These are phyloP conservation scores for Davidsoniella neocaledoniae DNA, from an alignment of 2,329 filamentous ascomycete species.

Conservation along the genomic window DNA sequence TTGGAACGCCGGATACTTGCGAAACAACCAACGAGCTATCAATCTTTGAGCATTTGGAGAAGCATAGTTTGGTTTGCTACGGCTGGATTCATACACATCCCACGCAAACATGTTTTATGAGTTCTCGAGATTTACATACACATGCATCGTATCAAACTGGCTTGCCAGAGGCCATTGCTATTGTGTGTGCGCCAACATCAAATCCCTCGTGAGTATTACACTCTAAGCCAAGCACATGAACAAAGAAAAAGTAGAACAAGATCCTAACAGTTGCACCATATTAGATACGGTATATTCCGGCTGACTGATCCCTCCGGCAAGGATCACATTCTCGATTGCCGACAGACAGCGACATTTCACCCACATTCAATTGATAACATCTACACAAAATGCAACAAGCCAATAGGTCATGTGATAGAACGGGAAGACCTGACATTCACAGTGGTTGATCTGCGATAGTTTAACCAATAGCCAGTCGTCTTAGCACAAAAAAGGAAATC, in stretches of 20 bases:
- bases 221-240: too few relatives aligned
- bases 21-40: constrained; percentile 77
- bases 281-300: constrained; percentile 76
- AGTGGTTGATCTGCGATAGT: constrained; percentile 35
- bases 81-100: constrained; percentile 99
- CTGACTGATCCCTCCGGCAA: constrained; percentile 86
- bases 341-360: constrained; percentile 67
- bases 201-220: constrained; percentile 46
- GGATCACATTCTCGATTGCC: constrained; percentile 67
- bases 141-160: constrained; percentile 90
- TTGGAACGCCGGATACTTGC: constrained; percentile 79
- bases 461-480: too few relatives aligned
- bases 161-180: constrained; percentile 90
- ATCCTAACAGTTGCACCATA: constrained; percentile 6
- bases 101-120: constrained; percentile 95
- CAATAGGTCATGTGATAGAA: constrained; percentile 53
- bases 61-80: constrained; percentile 65
- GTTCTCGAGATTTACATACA: constrained; percentile 81
- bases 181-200: constrained; percentile 81
- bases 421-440: constrained; percentile 45
- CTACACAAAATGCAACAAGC: constrained; percentile 57
- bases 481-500: too few relatives aligned
- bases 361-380: constrained; percentile 50
- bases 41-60: constrained; percentile 78
- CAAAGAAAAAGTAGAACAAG: neutral